Percentiles rank a stretch among this genome's conserved stretches.
These are phyloP conservation scores for Coffea eugenioides DNA, from an alignment of 257 asterid species.

Conservation along the genomic window DNA sequence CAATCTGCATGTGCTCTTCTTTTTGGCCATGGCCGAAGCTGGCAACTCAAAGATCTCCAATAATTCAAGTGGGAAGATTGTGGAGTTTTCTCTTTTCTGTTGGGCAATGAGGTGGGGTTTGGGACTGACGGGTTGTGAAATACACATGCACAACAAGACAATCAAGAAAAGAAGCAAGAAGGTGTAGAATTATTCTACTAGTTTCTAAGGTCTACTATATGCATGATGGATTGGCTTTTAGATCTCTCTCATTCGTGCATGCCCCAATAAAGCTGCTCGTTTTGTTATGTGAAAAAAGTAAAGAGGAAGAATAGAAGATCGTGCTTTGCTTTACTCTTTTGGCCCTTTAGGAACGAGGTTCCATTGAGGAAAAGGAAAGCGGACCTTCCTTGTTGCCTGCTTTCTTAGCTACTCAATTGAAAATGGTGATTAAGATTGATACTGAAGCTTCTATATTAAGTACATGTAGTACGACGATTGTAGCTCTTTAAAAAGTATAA, in stretches of 20 bases:
- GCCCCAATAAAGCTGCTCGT: not conserved
- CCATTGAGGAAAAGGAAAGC: not conserved
- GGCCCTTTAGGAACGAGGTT: conserved; percentile 12
- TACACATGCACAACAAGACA: conserved; percentile 20
- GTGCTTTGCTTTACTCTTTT: conserved; percentile 5
- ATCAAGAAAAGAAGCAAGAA: conserved; percentile 6
- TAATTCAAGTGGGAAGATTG: conserved; percentile 25
- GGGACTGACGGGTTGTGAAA: conserved; percentile 23
- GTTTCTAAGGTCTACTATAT: conserved; percentile 12
- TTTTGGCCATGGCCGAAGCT: conserved; percentile 18
- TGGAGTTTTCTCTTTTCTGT: not conserved
- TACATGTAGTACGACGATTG: not conserved
- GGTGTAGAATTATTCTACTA: conserved; percentile 15
- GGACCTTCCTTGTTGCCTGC: not conserved
- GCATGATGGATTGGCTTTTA: conserved; percentile 19
- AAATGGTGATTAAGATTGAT: not conserved
- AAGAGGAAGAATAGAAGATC: not conserved
- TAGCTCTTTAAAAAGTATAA: not conserved
- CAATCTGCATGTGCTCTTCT: conserved; percentile 5
- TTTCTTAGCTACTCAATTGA: not conserved
- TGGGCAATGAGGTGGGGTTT: too few species aligned
- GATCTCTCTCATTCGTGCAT: conserved; percentile 2
- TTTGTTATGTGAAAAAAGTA: not conserved
- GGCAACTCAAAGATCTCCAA: conserved; percentile 8
- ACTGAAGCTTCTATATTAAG: not conserved